Evolutionary conservation across 495 filamentous ascomycete species (phyloP).

Genomic region (Tuber borchii): DNA sequence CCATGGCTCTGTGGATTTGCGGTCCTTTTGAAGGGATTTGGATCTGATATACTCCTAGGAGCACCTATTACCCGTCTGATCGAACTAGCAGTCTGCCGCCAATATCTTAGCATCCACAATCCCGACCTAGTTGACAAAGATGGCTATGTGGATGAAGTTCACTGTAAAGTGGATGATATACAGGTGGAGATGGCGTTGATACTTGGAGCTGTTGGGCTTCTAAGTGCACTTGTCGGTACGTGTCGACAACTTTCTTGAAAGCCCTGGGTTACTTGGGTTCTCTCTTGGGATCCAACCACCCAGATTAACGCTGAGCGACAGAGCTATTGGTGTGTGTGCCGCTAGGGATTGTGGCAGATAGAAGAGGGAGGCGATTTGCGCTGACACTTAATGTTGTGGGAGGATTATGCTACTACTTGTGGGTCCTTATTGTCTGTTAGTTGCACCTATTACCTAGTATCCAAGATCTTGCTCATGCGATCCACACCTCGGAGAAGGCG

Average conservation of each 20-base stretch:
- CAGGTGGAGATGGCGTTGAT: neutral
- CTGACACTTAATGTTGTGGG: conserved; percentile 3
- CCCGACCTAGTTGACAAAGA: neutral
- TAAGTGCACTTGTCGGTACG: conserved; percentile 8
- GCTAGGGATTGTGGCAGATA: neutral
- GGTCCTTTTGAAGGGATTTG: conserved; percentile 7
- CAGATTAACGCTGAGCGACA: conserved; percentile 3
- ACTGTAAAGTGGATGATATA: conserved; percentile 8
- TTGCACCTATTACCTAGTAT: too few species aligned
- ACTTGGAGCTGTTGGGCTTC: neutral
- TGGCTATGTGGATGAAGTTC: neutral
- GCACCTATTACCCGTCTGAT: conserved; percentile 12
- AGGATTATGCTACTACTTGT: neutral
- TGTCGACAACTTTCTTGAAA: neutral
- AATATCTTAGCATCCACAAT: neutral
- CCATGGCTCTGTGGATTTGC: neutral
- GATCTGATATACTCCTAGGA: neutral
- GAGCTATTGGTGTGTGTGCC: conserved; percentile 13
- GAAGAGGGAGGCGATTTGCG: neutral
- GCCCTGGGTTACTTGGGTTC: neutral
- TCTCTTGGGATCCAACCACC: neutral
- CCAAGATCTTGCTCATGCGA: neutral
- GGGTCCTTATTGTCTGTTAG: conserved; percentile 5
- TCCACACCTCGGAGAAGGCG: neutral
- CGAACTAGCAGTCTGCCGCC: neutral